Conservation (phyloP, 441 rosid species). For the Bruguiera hainesii region DNA sequence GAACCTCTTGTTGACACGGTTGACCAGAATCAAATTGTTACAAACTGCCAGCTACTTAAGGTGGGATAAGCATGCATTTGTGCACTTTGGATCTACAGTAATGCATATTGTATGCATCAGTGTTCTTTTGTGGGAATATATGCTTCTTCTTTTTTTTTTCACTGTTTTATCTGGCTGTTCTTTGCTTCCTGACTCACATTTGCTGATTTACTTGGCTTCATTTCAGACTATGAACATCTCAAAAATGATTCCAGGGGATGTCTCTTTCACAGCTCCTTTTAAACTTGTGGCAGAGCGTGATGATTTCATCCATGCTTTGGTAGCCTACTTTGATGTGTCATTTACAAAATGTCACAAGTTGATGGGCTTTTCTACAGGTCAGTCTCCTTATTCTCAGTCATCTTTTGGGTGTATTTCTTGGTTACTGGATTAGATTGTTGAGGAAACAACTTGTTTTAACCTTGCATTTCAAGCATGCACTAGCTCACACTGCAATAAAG, state of each 20-base stretch:
- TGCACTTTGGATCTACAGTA: background rate
- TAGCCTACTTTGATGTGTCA: slow-evolving; percentile 92
- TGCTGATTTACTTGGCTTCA: slow-evolving; percentile 11
- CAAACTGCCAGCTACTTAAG: slow-evolving; percentile 75
- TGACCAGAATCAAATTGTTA: slow-evolving; percentile 89
- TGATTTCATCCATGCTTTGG: slow-evolving; percentile 95
- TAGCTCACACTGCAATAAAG: too few species aligned
- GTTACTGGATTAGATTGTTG: background rate
- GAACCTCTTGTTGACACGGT: slow-evolving; percentile 98
- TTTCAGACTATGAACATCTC: slow-evolving; percentile 95
- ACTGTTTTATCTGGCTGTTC: background rate
- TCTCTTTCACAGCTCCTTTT: slow-evolving; percentile 91
- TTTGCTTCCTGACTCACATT: slow-evolving; percentile 18
- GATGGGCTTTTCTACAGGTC: slow-evolving; percentile 96
- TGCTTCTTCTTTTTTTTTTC: too few species aligned
- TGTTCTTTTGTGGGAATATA: background rate
- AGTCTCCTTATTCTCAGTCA: slow-evolving; percentile 6
- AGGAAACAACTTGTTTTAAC: too few species aligned
- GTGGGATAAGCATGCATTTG: slow-evolving; percentile 29
- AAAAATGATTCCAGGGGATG: slow-evolving; percentile 88
- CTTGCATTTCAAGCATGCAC: too few species aligned
- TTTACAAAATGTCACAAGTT: slow-evolving; percentile 93
- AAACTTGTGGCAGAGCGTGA: slow-evolving; percentile 92
- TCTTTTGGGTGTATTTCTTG: background rate
- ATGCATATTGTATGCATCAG: background rate